phyloP scores from a whole-genome alignment of 129 eudicot species.

The Scalesia atractyloides region DNA sequence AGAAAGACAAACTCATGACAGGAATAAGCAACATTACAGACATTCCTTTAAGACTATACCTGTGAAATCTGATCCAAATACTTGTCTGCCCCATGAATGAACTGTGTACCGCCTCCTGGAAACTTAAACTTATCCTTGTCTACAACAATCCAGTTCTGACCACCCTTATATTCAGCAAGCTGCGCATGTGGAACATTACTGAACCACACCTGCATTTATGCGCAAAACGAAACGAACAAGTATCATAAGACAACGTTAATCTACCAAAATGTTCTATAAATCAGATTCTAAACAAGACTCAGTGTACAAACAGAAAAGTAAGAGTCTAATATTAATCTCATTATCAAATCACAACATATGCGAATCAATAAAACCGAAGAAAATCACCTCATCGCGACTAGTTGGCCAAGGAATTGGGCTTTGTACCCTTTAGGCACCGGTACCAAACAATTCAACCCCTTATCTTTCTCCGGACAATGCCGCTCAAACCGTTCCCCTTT shows the following conservation, averaged over 20 bases:
- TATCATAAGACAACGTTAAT: neutral
- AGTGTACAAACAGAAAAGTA: no score
- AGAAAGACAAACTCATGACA: neutral
- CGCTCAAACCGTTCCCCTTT: constrained; percentile 90
- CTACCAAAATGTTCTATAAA: neutral
- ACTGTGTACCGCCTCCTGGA: constrained; percentile 99
- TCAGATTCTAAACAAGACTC: no score
- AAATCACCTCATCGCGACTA: constrained; percentile 86
- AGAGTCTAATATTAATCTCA: no score
- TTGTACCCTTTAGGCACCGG: constrained; percentile 83
- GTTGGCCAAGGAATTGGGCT: constrained; percentile 76
- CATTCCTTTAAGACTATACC: constrained; percentile 40
- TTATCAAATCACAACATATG: no score
- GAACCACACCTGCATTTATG: constrained; percentile 74
- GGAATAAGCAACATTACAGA: constrained; percentile 12
- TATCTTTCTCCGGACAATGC: constrained; percentile 77
- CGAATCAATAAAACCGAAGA: neutral
- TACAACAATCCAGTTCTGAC: constrained; percentile 86
- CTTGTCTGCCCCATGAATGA: constrained; percentile 91
- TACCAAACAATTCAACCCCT: constrained; percentile 74
- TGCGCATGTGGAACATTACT: constrained; percentile 97
- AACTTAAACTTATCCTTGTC: constrained; percentile 92
- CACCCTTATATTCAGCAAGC: constrained; percentile 94
- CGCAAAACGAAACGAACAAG: constrained; percentile 9
- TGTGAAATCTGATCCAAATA: constrained; percentile 92